Evolutionary conservation across 2,329 filamentous ascomycete genomes (phyloP).

Genomic region (Ascochyta lentis): DNA sequence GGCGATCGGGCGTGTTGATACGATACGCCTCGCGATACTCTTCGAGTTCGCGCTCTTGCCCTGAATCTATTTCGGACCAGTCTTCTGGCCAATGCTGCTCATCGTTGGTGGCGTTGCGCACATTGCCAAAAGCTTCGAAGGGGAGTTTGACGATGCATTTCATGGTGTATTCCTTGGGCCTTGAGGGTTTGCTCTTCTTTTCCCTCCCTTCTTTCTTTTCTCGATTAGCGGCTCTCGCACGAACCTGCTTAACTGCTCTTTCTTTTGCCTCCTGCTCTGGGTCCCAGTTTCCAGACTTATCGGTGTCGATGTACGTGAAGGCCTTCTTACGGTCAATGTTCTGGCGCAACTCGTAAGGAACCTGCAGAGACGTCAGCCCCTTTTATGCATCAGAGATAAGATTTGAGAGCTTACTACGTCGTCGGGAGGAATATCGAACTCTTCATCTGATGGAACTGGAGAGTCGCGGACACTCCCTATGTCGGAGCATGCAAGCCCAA

Average conservation of each 20-base stretch:
- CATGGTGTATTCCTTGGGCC: slow-evolving; percentile 1
- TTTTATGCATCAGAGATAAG: too few species aligned
- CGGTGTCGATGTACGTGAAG: slow-evolving; percentile 45
- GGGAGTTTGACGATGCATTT: slow-evolving; percentile 31
- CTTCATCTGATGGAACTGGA: slow-evolving; percentile 18
- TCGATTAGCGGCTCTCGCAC: slow-evolving; percentile 22
- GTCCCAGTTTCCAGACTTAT: slow-evolving; percentile 49
- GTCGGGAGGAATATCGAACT: slow-evolving; percentile 21
- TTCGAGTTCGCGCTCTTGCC: slow-evolving; percentile 18
- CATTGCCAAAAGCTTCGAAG: slow-evolving; percentile 24
- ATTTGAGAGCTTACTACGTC: slow-evolving; percentile 12
- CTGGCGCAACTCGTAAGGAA: slow-evolving; percentile 30
- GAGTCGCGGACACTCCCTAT: slow-evolving; percentile 17
- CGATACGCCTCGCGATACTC: slow-evolving; percentile 16
- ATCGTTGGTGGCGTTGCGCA: slow-evolving; percentile 32
- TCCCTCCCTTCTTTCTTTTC: slow-evolving; percentile 12
- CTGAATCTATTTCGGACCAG: slow-evolving; percentile 31
- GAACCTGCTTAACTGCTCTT: slow-evolving; percentile 7
- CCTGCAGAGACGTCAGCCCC: slow-evolving; percentile 6
- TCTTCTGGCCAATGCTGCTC: slow-evolving; percentile 38
- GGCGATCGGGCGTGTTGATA: slow-evolving; percentile 17
- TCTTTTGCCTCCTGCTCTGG: slow-evolving; percentile 27
- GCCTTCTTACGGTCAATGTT: slow-evolving; percentile 30
- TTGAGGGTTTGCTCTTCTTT: slow-evolving; percentile 16
- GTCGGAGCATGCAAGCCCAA: slow-evolving; percentile 14